Evolutionary conservation across 2,329 filamentous ascomycete genomes (phyloP).

Genomic region (Pyrenophora teres): DNA sequence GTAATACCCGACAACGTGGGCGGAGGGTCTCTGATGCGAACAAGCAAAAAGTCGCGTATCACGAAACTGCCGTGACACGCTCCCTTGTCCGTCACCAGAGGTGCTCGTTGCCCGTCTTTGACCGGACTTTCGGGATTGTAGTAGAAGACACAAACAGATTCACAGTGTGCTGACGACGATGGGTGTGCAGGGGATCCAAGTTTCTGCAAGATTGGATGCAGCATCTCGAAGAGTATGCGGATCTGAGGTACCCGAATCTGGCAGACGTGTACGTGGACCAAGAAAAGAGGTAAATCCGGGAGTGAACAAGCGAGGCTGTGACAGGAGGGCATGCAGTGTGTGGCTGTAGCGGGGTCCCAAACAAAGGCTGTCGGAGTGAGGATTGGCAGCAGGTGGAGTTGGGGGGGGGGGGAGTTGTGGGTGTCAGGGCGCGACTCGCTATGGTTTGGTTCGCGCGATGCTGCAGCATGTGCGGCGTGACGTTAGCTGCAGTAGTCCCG

Average conservation of each 20-base stretch:
- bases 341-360: constrained; percentile 7
- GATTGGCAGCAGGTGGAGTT: neutral
- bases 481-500: constrained; percentile 17
- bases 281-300: constrained; percentile 23
- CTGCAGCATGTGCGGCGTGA: constrained; percentile 11
- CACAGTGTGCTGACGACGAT: constrained; percentile 17
- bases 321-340: constrained; percentile 3
- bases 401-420: neutral
- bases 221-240: constrained; percentile 85
- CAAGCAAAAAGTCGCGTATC: constrained; percentile 7
- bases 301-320: constrained; percentile 5
- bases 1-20: constrained; percentile 17
- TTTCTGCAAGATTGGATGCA: constrained; percentile 93
- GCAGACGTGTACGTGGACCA: constrained; percentile 50
- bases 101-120: neutral
- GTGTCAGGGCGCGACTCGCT: constrained; percentile 1
- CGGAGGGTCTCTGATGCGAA: constrained; percentile 12
- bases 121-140: too few species aligned
- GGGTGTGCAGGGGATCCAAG: constrained; percentile 68
- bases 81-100: constrained; percentile 12
- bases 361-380: constrained; percentile 9
- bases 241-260: constrained; percentile 83
- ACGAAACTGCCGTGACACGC: constrained; percentile 25
- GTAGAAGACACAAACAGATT: neutral
- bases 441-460: constrained; percentile 11